Conservation (phyloP, 2,329 filamentous ascomycete genomes). For the Fusarium albosuccineum region DNA sequence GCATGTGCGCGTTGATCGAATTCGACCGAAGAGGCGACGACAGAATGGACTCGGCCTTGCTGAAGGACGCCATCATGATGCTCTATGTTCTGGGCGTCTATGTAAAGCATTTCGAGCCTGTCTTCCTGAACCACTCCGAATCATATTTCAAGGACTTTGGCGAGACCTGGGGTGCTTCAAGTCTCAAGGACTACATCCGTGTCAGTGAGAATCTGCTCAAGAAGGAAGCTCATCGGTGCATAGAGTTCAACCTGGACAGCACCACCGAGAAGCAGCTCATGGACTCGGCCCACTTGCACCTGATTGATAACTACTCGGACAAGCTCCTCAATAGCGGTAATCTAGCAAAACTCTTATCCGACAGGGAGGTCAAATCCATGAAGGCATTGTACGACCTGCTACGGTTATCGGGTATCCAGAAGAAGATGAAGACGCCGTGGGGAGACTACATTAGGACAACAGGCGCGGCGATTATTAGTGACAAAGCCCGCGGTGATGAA, state of each 20-base stretch:
- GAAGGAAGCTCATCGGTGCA: constrained; percentile 80
- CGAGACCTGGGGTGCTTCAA: constrained; percentile 71
- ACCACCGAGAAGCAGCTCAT: constrained; percentile 85
- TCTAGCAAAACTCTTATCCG: constrained; percentile 79
- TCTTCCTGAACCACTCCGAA: constrained; percentile 76
- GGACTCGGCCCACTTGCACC: constrained; percentile 76
- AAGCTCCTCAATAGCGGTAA: constrained; percentile 75
- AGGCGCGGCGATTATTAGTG: constrained; percentile 82
- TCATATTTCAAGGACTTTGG: constrained; percentile 79
- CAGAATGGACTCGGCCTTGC: constrained; percentile 72
- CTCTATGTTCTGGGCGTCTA: constrained; percentile 89
- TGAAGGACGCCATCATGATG: constrained; percentile 83
- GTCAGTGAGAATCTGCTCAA: constrained; percentile 77
- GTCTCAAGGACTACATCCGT: constrained; percentile 81
- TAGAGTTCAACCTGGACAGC: constrained; percentile 83
- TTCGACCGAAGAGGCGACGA: constrained; percentile 73
- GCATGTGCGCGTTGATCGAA: constrained; percentile 82
- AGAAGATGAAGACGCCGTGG: constrained; percentile 79
- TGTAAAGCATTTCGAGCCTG: constrained; percentile 81
- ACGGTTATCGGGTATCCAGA: constrained; percentile 76
- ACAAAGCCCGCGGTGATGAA: constrained; percentile 80
- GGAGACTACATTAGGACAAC: constrained; percentile 81
- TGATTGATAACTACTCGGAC: constrained; percentile 77
- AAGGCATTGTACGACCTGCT: constrained; percentile 84
- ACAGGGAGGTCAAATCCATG: constrained; percentile 77